These are phyloP conservation scores for Mycena albidolilacea DNA, from an alignment of 768 basidiomycete species.

Conservation along the genomic window DNA sequence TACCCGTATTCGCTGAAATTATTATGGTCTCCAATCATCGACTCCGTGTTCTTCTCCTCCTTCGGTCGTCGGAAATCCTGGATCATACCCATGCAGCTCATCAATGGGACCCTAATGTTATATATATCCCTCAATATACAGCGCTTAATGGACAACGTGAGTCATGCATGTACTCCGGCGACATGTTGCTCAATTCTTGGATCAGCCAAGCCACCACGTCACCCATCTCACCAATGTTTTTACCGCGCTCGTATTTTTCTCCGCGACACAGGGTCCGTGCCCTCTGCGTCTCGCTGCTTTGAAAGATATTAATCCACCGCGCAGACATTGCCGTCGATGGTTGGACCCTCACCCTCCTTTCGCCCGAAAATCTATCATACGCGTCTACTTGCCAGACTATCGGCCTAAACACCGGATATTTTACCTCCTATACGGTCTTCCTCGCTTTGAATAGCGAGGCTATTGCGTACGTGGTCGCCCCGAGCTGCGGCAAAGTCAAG, in stretches of 20 bases:
- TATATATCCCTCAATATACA: constrained; percentile 83
- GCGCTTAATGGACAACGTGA: constrained; percentile 82
- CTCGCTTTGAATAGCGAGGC: constrained; percentile 95
- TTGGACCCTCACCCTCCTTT: constrained; percentile 88
- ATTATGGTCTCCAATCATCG: constrained; percentile 97
- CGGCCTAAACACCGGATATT: constrained; percentile 95
- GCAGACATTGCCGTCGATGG: constrained; percentile 97
- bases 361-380: constrained; percentile 94
- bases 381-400: constrained; percentile 99
- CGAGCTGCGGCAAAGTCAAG: not conserved
- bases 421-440: constrained; percentile 97
- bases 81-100: constrained; percentile 97
- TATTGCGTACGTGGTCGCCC: constrained; percentile 73
- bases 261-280: constrained; percentile 92
- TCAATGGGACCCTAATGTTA: constrained; percentile 88
- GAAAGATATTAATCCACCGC: constrained; percentile 20
- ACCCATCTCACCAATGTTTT: constrained; percentile 85
- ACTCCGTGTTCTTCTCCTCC: constrained; percentile 86
- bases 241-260: constrained; percentile 91
- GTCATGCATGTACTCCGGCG: constrained; percentile 34
- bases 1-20: constrained; percentile 98
- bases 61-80: constrained; percentile 97
- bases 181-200: constrained; percentile 29
- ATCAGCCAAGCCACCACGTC: constrained; percentile 87
- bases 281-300: not conserved